phyloP scores from a whole-genome alignment of 2,329 filamentous ascomycete species.

The Ramularia collo-cygni region DNA sequence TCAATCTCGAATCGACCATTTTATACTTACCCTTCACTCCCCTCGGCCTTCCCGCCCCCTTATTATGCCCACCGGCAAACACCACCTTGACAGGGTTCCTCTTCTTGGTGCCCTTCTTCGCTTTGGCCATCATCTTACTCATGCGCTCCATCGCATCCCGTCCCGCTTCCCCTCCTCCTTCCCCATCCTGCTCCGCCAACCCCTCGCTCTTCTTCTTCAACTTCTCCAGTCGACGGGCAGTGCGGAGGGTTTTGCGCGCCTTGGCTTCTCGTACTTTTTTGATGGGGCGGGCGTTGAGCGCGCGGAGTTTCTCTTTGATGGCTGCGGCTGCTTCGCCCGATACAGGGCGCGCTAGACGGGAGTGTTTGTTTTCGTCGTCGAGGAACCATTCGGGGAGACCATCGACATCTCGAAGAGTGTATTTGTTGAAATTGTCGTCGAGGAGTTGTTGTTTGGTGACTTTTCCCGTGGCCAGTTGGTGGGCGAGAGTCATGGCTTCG shows the following conservation, averaged over 20 bases:
- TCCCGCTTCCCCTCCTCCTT: constrained; percentile 39
- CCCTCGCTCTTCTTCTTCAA: constrained; percentile 94
- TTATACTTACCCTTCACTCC: constrained; percentile 96
- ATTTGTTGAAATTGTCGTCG: constrained; percentile 92
- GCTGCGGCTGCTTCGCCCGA: constrained; percentile 81
- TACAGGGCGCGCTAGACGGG: constrained; percentile 80
- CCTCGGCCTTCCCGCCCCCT: constrained; percentile 77
- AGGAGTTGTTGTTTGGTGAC: constrained; percentile 71
- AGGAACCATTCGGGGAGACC: constrained; percentile 97
- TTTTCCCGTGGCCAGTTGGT: constrained; percentile 80
- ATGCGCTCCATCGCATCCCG: constrained; percentile 81
- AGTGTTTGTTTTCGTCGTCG: constrained; percentile 81
- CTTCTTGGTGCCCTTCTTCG: constrained; percentile 68
- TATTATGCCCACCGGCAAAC: constrained; percentile 77
- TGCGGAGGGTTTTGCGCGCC: constrained; percentile 94
- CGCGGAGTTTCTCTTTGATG: constrained; percentile 89
- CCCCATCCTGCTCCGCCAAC: constrained; percentile 64
- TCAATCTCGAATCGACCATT: constrained; percentile 91
- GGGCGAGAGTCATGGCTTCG: constrained; percentile 95
- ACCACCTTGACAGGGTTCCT: constrained; percentile 79
- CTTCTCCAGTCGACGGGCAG: constrained; percentile 85
- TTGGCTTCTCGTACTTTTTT: constrained; percentile 98
- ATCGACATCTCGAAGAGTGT: constrained; percentile 81
- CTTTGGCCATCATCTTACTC: constrained; percentile 70
- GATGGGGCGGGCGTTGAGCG: constrained; percentile 91